Evolutionary conservation across 179 eudicot genomes (phyloP), one percentile per base, ranked within the genome.

Genomic region (Actinidia polygama): DNA sequence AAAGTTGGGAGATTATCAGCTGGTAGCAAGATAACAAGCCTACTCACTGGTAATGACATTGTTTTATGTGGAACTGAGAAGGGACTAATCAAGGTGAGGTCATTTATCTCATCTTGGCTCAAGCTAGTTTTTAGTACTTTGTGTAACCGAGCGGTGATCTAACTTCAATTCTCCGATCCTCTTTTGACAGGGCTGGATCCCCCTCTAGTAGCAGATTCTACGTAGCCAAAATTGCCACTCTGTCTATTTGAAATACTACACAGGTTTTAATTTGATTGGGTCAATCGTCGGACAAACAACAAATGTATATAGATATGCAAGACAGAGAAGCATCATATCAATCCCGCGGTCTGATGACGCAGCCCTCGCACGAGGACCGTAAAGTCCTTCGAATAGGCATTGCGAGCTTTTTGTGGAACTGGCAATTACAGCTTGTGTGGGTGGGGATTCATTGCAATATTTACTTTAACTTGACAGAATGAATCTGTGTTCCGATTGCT

Each of bases 1-100:
- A 88, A 86, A 84, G 93, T 91, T 0, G 93, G 93, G 77, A 88
- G 93, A 81, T 73, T 91, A 88, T 91, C 93, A 86, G 93, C 93
- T 40, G 93, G 93, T 14, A 89, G 90, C 88, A 89, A 86, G 83
- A 88, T 91, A 83, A 91, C 93, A 36, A 91, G 93, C 85, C 78
- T 91, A 23, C 87, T 91, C 50, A 68, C 89, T 9, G 93, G 88
- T 49, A 91, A 91, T 64, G 93, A 91, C 83, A 83, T 91, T 63
- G 72, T 91, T 58, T 75, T 91, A 15, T 91, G 93, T 81, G 93
- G 93, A 46, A 91, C 92, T 47, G 92, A 89, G 77, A 79, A 76
- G 55, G 93, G 93, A 82, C 24, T 88, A 19, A 91, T 91, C 68
- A 91, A 89, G 92, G 93, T 91, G 30, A 58, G 70, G 30, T 54